Percentiles rank a stretch among this genome's conserved stretches.
Conservation (phyloP, 2,329 filamentous ascomycete genomes). For the Diaporthe sp. region DNA sequence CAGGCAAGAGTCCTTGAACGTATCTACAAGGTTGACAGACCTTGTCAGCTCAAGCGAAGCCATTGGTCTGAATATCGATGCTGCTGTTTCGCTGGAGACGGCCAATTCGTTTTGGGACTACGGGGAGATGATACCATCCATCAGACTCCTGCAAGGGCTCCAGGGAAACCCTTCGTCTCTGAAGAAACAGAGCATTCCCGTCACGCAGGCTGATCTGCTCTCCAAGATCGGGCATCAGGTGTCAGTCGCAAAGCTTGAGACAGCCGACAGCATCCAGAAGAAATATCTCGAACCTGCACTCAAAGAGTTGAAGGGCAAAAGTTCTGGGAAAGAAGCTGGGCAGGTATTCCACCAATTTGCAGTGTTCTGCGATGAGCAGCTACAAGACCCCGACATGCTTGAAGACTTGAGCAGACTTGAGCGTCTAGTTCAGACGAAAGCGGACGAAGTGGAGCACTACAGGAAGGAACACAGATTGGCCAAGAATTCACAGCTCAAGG, state of each 20-base stretch:
- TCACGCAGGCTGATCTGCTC: constrained; percentile 84
- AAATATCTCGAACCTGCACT: constrained; percentile 89
- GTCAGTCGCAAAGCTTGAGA: constrained; percentile 90
- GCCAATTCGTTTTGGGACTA: constrained; percentile 95
- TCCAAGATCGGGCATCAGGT: constrained; percentile 91
- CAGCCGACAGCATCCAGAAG: constrained; percentile 89
- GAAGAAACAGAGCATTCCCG: constrained; percentile 77
- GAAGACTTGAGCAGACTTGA: constrained; percentile 88
- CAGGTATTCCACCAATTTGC: constrained; percentile 96
- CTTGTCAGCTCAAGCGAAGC: constrained; percentile 78
- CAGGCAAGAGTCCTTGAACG: constrained; percentile 87
- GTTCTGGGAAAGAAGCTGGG: constrained; percentile 80
- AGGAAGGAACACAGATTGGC: constrained; percentile 24
- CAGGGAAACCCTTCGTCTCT: constrained; percentile 70
- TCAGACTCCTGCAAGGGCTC: constrained; percentile 86
- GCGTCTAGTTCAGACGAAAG: constrained; percentile 84
- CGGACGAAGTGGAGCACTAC: constrained; percentile 75
- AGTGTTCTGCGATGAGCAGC: constrained; percentile 92
- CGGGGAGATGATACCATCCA: constrained; percentile 89
- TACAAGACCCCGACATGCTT: constrained; percentile 86
- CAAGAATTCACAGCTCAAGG: constrained; percentile 69
- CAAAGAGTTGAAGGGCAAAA: constrained; percentile 79
- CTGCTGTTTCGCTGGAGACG: constrained; percentile 83
- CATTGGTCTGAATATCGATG: constrained; percentile 82
- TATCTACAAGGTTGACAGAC: constrained; percentile 85